Evolutionary conservation across 169 alveolate species (phyloP), one percentile per base, ranked within the genome.

Genomic region (Eimeria praecox): DNA sequence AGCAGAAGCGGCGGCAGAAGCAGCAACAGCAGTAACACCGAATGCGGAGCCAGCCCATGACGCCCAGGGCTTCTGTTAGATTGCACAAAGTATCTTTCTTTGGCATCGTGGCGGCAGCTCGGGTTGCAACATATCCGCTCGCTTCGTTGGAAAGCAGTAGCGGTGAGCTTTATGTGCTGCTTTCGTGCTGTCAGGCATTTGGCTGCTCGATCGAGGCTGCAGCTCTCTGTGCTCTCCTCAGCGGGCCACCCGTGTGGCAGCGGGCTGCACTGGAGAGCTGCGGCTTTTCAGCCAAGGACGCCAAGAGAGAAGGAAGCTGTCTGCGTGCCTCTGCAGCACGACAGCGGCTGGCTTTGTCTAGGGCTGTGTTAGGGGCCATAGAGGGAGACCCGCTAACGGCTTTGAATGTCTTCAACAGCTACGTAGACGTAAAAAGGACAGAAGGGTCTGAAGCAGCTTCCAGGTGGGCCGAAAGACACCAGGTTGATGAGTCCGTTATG

Each of bases 231-330:
- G 93, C 93, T 24, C 93, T 86, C 22, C 93, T 86, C 64, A 59
- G 93, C 82, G 93, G 93, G 42, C 93, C 93, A 30, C 93, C 93
- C 35, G 82, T 86, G 66, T 86, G 93, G 93, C 93, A 54, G 83
- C 78, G 78, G 44, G 38, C 93, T 62, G 93, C 93, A 18, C 22
- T 86, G 44, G 82, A 86, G 93, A 20, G 22, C 59, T 56, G 82
- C 35, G 64, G 93, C 64, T 20, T 54, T 27, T 83, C 77, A 35
- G 52, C 66, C 33, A 56, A 56, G 77, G 77, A 54, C 27, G 38
- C 91, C 33, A 2, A 9, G 16, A 2, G 20, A 8, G 91, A 52
- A 54, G 75, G 75, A 18, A 78, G 42, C 16, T 49, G 44, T 78
- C 91, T 33, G 40, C 56, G 80, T 27, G 93, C 82, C 27, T 86